These are phyloP conservation scores for Castanopsis chinensis DNA, from an alignment of 306 rosid species.

Conservation along the genomic window DNA sequence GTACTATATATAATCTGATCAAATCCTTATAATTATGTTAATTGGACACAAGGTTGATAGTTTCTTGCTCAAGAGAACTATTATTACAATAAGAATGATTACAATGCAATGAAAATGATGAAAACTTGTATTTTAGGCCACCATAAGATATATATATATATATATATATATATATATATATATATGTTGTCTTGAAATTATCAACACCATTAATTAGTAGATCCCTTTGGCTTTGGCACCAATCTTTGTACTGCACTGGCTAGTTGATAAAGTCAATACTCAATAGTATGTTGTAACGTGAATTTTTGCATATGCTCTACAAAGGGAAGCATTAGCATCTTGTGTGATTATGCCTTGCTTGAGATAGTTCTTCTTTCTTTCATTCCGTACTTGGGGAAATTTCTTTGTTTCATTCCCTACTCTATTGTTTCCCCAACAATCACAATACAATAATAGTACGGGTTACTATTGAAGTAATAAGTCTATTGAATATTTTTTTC, in stretches of 20 bases:
- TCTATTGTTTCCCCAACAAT: neutral
- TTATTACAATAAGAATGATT: neutral
- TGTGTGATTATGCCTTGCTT: constrained; percentile 32
- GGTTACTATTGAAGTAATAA: neutral
- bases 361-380: constrained; percentile 6
- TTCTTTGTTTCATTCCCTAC: neutral
- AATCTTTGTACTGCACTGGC: neutral
- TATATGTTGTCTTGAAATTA: neutral
- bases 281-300: neutral
- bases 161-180: too few species aligned
- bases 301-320: neutral
- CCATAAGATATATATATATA: too few species aligned
- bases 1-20: too few species aligned
- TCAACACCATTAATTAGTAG: neutral
- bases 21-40: too few species aligned
- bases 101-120: neutral
- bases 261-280: neutral
- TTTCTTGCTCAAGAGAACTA: too few species aligned
- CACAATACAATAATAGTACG: neutral
- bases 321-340: neutral
- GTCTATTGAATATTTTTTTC: too few species aligned
- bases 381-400: neutral
- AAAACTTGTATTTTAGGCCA: neutral
- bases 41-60: too few species aligned
- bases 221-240: neutral